Percentiles rank a stretch among this genome's conserved stretches.
Conservation (phyloP, 345 rosid species). For the Eucalyptus coolabah region DNA sequence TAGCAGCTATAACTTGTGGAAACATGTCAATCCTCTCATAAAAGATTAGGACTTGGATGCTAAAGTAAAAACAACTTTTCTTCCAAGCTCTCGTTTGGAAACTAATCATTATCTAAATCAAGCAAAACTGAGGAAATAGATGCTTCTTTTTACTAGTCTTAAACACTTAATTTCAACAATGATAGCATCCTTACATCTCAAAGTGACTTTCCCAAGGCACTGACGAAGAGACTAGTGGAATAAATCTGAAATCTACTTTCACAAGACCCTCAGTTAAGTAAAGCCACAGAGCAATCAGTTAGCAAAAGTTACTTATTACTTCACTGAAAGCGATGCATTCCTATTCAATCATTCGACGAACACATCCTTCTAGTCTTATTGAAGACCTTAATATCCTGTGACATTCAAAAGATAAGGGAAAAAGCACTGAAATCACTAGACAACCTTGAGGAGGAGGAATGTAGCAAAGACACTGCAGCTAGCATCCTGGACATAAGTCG, state of each 20-base stretch:
- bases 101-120: background rate
- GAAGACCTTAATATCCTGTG: background rate
- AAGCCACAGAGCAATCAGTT: background rate
- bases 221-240: background rate
- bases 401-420: background rate
- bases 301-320: background rate
- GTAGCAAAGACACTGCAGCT: background rate
- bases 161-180: background rate
- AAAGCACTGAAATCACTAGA: background rate
- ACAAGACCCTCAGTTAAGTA: background rate
- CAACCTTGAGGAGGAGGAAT: background rate
- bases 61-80: background rate
- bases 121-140: background rate
- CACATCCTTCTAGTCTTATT: background rate
- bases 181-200: background rate
- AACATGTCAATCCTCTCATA: background rate
- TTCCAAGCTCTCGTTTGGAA: background rate
- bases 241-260: background rate
- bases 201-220: background rate
- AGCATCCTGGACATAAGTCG: background rate
- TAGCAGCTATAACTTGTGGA: background rate
- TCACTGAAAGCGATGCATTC: background rate
- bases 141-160: background rate
- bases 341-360: background rate
- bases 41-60: background rate